Percentiles rank a stretch among this genome's conserved stretches.
Conservation (phyloP, 768 basidiomycete species). For the Russula sp. region DNA sequence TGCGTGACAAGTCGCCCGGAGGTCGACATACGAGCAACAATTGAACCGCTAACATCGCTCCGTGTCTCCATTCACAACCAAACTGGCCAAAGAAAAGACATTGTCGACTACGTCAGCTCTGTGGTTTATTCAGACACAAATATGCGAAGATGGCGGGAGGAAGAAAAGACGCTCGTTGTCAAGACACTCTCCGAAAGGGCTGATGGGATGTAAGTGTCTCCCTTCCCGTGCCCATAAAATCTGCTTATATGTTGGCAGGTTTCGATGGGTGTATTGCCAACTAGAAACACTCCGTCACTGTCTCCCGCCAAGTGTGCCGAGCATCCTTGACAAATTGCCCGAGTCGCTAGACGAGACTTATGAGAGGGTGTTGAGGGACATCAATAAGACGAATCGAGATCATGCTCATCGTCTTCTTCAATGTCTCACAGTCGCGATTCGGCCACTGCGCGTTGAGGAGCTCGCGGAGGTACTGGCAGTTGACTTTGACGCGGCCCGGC, state of each 20-base stretch:
- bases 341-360: conserved; percentile 7
- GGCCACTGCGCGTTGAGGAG: background rate
- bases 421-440: background rate
- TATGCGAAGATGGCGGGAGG: conserved; percentile 12
- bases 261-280: conserved; percentile 3
- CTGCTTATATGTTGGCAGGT: background rate
- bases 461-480: conserved; percentile 6
- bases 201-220: conserved; percentile 1
- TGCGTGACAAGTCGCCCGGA: background rate
- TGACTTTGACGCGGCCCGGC: conserved; percentile 2
- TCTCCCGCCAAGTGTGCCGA: background rate
- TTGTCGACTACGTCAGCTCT: background rate
- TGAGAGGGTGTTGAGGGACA: background rate
- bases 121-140: conserved; percentile 1
- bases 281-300: conserved; percentile 2
- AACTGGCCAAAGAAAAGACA: conserved; percentile 2
- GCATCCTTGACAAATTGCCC: background rate
- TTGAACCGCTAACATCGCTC: background rate
- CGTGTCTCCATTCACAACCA: conserved; percentile 4
- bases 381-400: background rate
- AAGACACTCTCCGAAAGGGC: conserved; percentile 4
- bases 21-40: background rate
- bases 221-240: too few species aligned
- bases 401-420: conserved; percentile 1
- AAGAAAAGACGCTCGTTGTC: conserved; percentile 4